Evolutionary conservation across 139 green algal genomes (phyloP).

Genomic region (Limnomonas spitsbergensis): DNA sequence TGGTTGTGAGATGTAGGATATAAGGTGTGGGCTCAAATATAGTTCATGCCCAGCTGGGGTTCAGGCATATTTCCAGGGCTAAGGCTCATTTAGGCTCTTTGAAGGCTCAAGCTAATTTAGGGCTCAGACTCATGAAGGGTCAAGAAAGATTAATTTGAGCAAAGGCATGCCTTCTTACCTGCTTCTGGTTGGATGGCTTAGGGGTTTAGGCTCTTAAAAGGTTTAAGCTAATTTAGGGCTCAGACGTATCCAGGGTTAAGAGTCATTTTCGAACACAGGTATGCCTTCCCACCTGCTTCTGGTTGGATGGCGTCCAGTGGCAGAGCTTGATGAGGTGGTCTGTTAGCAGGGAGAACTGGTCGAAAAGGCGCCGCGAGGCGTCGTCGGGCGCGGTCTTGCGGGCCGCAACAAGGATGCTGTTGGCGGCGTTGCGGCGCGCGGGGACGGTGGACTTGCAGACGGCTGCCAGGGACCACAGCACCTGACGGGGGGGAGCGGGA

Average conservation of each 20-base stretch:
- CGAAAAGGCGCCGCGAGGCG: constrained; percentile 32
- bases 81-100: no score
- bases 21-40: no score
- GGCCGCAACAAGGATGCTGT: neutral
- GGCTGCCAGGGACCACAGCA: constrained; percentile 21
- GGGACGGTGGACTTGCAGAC: constrained; percentile 70
- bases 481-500: neutral
- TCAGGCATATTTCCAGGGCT: no score
- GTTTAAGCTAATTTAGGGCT: no score
- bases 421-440: constrained; percentile 31
- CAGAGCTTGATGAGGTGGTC: constrained; percentile 80
- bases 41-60: no score
- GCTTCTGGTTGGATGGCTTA: constrained; percentile 15
- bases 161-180: neutral
- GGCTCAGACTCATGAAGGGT: no score
- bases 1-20: no score
- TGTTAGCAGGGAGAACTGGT: constrained; percentile 47
- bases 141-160: no score
- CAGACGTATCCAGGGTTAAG: no score
- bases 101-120: no score
- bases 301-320: constrained; percentile 37
- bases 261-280: no score
- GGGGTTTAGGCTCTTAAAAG: no score
- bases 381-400: constrained; percentile 7
- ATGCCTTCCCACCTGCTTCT: neutral